These are phyloP conservation scores for Pseudogymnoascus sp. DNA, from an alignment of 2,329 filamentous ascomycete species.

Conservation along the genomic window DNA sequence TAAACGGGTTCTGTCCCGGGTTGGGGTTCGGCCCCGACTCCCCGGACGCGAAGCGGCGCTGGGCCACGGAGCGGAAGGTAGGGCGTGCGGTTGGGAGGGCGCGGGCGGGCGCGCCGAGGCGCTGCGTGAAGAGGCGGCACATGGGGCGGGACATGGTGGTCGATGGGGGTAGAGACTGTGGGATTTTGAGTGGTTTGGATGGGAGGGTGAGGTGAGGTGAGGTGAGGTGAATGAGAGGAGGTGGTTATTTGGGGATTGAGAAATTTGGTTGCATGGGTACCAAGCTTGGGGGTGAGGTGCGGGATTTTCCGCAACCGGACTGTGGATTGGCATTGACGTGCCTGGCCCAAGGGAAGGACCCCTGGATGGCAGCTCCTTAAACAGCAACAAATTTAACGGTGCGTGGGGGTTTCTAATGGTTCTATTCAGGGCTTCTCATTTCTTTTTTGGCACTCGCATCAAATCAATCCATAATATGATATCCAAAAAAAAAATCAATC, in stretches of 20 bases:
- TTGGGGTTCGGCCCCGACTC: slow-evolving; percentile 22
- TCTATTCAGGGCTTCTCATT: not conserved
- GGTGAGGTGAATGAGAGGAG: not conserved
- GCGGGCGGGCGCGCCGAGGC: not conserved
- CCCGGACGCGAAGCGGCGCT: slow-evolving; percentile 24
- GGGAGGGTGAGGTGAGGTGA: not conserved
- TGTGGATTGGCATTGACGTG: not conserved
- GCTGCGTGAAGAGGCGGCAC: not conserved
- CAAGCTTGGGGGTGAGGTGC: not conserved
- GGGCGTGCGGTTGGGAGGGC: not conserved
- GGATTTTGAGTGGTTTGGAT: not conserved
- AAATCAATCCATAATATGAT: not conserved
- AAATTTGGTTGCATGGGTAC: slow-evolving; percentile 6
- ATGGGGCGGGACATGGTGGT: not conserved
- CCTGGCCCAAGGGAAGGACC: not conserved
- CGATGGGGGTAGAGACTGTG: not conserved
- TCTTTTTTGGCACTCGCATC: not conserved
- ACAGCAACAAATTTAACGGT: not conserved
- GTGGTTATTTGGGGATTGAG: not conserved
- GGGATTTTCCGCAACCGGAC: slow-evolving; percentile 1
- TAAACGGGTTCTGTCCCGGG: slow-evolving; percentile 26
- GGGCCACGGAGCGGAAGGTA: not conserved
- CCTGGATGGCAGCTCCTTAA: not conserved
- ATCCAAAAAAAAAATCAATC: not conserved
- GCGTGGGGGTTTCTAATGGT: not conserved